These are phyloP conservation scores for Lobosporangium transversale DNA, from an alignment of 192 early-diverging fungal species.

Conservation along the genomic window DNA sequence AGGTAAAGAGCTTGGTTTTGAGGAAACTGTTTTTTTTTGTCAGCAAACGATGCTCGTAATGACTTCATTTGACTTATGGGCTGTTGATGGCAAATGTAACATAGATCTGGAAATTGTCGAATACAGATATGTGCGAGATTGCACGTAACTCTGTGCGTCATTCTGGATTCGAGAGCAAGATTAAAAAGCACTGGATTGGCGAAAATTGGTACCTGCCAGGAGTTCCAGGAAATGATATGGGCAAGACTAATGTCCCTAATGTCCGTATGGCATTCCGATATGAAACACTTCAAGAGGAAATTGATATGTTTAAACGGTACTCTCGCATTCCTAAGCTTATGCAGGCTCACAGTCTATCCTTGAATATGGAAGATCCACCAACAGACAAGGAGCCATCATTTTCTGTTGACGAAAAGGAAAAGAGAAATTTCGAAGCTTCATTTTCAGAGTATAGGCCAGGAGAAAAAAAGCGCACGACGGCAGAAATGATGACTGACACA, in stretches of 20 bases:
- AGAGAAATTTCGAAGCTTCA: neutral
- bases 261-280: slow-evolving; percentile 86
- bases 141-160: slow-evolving; percentile 90
- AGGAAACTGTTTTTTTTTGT: neutral
- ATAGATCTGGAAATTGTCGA: slow-evolving; percentile 93
- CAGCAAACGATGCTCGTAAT: neutral
- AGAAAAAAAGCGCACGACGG: neutral
- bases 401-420: neutral
- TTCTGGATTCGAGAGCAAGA: slow-evolving; percentile 87
- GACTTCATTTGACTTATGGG: neutral
- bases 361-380: neutral
- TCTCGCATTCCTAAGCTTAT: slow-evolving; percentile 5
- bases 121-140: slow-evolving; percentile 94
- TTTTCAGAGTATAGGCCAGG: neutral
- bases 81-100: too few species aligned
- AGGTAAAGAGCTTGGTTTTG: slow-evolving; percentile 55
- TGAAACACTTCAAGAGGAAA: slow-evolving; percentile 88
- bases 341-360: neutral
- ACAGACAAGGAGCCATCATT: neutral
- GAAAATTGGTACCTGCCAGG: slow-evolving; percentile 78
- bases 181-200: slow-evolving; percentile 94
- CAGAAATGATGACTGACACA: neutral
- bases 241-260: slow-evolving; percentile 93
- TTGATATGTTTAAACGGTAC: slow-evolving; percentile 55
- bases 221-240: slow-evolving; percentile 82